Base-by-base conservation (phyloP, 2,329 filamentous ascomycete genomes). In the Paecilomyces sp. region DNA sequence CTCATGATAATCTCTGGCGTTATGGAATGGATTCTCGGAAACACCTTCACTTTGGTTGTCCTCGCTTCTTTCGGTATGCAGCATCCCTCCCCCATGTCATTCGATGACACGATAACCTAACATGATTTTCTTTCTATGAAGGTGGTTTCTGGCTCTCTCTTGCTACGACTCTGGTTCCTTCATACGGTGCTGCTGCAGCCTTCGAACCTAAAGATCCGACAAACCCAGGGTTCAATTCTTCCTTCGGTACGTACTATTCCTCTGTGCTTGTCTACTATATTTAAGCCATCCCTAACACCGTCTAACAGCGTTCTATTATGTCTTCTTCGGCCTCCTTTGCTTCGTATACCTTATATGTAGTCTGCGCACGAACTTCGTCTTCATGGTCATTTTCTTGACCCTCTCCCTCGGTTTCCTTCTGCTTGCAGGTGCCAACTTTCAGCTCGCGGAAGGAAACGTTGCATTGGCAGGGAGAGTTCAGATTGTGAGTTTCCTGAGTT, bases 351-450 rank as follows among this genome's bases (percentile, higher is more conserved):
- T 90, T 56, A 77, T 91, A 69, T 88, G 86, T 74, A 82, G 88
- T 0, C 76, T 91, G 18, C 85, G 89, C 55, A 91, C 88, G 31
- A 92, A 92, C 70, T 59, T 90, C 9, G 80, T 85, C 71, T 90
- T 91, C 73, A 82, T 89, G 65, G 64, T 85, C 58, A 88, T 92
- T 72, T 91, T 91, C 77, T 68, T 85, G 61, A 79, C 78, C 1
- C 80, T 91, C n/a, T 71, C 83, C 18, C 68, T 85, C 12, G 77
- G 80, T 2, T 89, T 91, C 68, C 70, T 73, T 12, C 75, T 85
- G 28, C 77, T 91, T 33, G 80, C 87, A 0, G 85, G 79, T 2
- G 80, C 81, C 0, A 89, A 85, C 72, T 88, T 83, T 79, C 71
- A 82, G 18, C 66, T 81, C 8, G 85, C 85, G 2, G 64, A 74